Evolutionary conservation across 345 rosid species (phyloP).

Genomic region (Ceriops decandra): DNA sequence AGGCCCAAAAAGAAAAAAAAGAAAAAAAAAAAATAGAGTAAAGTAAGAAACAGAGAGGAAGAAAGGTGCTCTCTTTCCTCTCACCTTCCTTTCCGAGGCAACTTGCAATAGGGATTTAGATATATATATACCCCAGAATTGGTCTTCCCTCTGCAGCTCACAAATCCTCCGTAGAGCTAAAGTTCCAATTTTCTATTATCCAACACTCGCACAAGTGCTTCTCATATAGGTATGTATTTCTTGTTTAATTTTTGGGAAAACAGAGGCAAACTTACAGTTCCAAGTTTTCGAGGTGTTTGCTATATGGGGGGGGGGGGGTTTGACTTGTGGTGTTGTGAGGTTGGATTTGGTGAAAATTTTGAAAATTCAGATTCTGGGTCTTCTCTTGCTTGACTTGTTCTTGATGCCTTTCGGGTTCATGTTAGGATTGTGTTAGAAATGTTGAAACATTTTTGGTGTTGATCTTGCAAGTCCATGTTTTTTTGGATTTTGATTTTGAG

Average conservation of each 20-base stretch:
- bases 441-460: no score
- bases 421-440: no score
- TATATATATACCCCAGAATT: slow-evolving; percentile 23
- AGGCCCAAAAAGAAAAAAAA: not conserved
- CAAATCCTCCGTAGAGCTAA: not conserved
- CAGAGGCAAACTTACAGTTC: no score
- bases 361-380: slow-evolving; percentile 13
- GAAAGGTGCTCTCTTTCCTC: slow-evolving; percentile 65
- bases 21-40: not conserved
- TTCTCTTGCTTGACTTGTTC: not conserved
- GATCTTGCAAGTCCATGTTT: no score
- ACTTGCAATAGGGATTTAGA: not conserved
- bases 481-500: no score
- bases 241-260: not conserved
- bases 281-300: not conserved
- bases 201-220: not conserved
- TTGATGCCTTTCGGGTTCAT: not conserved
- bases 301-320: not conserved
- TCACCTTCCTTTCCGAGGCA: slow-evolving; percentile 42
- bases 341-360: slow-evolving; percentile 7
- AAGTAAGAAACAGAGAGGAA: slow-evolving; percentile 28
- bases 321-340: not conserved
- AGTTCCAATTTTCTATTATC: not conserved
- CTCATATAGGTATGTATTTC: no score
- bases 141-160: slow-evolving; percentile 13